Conservation (phyloP, 495 filamentous ascomycete genomes). For the Thermochaetoides thermophila region DNA sequence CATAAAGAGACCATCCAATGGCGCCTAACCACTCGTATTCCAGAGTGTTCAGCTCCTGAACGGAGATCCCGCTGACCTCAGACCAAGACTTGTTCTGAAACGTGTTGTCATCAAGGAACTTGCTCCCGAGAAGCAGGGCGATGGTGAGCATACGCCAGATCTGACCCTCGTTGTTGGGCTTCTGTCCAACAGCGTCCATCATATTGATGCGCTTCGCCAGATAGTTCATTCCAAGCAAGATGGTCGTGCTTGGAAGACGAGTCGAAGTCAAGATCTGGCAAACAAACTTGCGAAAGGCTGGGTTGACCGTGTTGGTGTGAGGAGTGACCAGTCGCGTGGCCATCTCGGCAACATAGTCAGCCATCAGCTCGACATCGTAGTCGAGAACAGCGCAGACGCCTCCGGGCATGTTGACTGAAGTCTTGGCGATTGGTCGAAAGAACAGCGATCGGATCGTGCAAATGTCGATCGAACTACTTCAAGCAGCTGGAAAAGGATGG, state of each 20-base stretch:
- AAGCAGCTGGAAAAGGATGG: conserved; percentile 23
- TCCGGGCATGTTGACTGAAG: conserved; percentile 45
- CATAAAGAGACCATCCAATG: conserved; percentile 78
- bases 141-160: conserved; percentile 88
- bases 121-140: conserved; percentile 79
- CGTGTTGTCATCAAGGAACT: conserved; percentile 97
- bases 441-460: conserved; percentile 7
- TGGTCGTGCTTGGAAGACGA: conserved; percentile 85
- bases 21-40: conserved; percentile 84
- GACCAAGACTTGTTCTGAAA: conserved; percentile 99
- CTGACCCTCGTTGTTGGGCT: conserved; percentile 49
- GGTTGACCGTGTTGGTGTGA: conserved; percentile 46
- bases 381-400: conserved; percentile 93
- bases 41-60: conserved; percentile 74
- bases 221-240: conserved; percentile 84
- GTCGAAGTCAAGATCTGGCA: conserved; percentile 88
- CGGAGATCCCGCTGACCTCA: conserved; percentile 86
- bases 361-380: conserved; percentile 98
- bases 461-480: conserved; percentile 21
- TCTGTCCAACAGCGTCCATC: conserved; percentile 44
- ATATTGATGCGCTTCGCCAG: conserved; percentile 67
- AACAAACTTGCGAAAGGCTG: conserved; percentile 88
- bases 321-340: conserved; percentile 66
- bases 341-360: conserved; percentile 93
- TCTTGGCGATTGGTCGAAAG: conserved; percentile 3